Conservation (phyloP, 345 rosid species). For the Leavenworthia alabamica region DNA sequence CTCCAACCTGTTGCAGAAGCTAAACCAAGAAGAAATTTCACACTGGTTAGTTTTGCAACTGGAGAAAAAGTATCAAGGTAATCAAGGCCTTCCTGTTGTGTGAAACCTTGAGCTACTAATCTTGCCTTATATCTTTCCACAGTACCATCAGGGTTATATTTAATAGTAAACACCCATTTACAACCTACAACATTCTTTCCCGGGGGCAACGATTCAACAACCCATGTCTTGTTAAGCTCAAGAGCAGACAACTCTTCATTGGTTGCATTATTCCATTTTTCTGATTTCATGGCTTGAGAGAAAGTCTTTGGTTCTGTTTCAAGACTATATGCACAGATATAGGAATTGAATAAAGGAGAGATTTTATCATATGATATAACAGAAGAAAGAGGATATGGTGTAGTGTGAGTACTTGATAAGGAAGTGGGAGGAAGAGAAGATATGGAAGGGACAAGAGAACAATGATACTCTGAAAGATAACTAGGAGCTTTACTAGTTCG, state of each 20-base stretch:
- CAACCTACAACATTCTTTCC: background rate
- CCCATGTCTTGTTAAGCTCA: background rate
- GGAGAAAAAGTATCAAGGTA: background rate
- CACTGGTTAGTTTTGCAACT: background rate
- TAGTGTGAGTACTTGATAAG: background rate
- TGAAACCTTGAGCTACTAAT: background rate
- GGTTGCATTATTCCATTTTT: background rate
- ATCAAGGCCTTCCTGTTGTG: background rate
- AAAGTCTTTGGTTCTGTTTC: background rate
- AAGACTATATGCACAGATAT: background rate
- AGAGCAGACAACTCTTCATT: background rate
- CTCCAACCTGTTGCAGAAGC: background rate
- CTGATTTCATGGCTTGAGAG: background rate
- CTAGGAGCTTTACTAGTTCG: background rate
- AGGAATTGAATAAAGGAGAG: background rate
- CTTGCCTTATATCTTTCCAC: background rate
- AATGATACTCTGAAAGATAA: background rate
- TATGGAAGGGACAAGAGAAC: background rate
- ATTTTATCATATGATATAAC: background rate
- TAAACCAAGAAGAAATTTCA: fast-evolving
- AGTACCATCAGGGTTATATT: background rate
- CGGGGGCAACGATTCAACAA: background rate
- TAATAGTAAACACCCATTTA: background rate
- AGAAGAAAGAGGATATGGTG: background rate
- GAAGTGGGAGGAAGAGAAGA: background rate